Base-by-base conservation (phyloP, 23 red algal species). In the Gracilaria gracilis region DNA sequence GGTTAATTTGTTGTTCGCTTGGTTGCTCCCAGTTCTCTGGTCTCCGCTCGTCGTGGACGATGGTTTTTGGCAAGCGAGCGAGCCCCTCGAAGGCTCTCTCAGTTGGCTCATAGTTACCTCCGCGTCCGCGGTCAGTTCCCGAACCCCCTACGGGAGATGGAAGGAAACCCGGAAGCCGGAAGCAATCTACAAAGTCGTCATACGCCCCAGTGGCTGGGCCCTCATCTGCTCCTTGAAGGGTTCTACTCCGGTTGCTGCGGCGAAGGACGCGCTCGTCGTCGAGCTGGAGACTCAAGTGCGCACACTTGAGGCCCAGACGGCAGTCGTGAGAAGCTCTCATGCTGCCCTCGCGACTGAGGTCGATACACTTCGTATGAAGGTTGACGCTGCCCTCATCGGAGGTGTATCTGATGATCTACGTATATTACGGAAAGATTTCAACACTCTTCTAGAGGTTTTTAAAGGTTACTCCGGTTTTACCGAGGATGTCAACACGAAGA, bases 221-320 rank as follows among this genome's bases (percentile, higher is more conserved):
- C 58, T 64, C 58, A 64, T n/a, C 58, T 64, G 21, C 58, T 64
- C 42, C 42, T 64, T 64, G 58, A 17, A 64, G 58, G 58, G 58
- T 64, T 15, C 23, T 64, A 64, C 3, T 9, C 21, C 4, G 3
- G 58, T 15, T 17, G 58, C 58, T 64, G 58, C 58, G 15, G 58
- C 58, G 58, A 64, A 64, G 6, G 27, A 64, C 16, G 58, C 58
- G 58, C 58, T 64, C 58, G 27, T 64, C 4, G 15, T 64, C 58
- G 58, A 64, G 58, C 15, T 64, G 58, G 27, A 64, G 58, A 9
- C 58, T 29, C 58, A 64, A 27, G 58, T 64, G 4, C 15, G 27
- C 15, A 17, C 15, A 15, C 27, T 64, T 6, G 58, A 64, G 58
- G 58, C 58, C 15, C 58, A 64, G 15, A 64, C 58, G 6, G 58